Evolutionary conservation across 176 grass and related monocot genomes (phyloP).

Genomic region (Cocos nucifera): DNA sequence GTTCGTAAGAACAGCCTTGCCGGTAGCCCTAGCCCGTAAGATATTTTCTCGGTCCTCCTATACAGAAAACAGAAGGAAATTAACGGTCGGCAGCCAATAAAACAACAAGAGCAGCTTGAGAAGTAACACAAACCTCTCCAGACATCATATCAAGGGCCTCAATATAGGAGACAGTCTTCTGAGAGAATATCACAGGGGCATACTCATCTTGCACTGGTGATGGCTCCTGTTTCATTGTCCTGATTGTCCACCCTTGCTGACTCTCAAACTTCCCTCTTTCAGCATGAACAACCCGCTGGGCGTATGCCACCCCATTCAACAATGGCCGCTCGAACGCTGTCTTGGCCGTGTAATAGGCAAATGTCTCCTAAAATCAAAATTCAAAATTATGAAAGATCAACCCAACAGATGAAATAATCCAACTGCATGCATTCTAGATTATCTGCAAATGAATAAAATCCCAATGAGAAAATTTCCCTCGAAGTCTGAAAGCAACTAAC

Average conservation of each 20-base stretch:
- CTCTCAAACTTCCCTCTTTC: constrained; percentile 76
- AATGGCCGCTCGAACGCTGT: constrained; percentile 79
- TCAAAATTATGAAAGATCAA: neutral
- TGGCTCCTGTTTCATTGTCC: constrained; percentile 44
- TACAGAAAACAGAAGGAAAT: constrained; percentile 9
- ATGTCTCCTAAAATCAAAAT: constrained; percentile 48
- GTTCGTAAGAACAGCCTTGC: constrained; percentile 86
- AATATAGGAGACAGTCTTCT: constrained; percentile 82
- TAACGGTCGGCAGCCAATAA: neutral
- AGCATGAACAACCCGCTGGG: constrained; percentile 53
- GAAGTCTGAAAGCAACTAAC: too few relatives aligned
- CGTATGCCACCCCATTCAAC: constrained; percentile 87
- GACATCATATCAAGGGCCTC: constrained; percentile 92
- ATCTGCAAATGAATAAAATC: too few relatives aligned
- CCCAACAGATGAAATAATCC: neutral
- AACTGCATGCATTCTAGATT: neutral
- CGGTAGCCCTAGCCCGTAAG: constrained; percentile 66
- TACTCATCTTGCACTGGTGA: constrained; percentile 70
- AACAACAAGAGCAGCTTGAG: neutral
- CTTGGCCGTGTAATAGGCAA: constrained; percentile 66
- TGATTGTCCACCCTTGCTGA: constrained; percentile 85
- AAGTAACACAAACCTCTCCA: constrained; percentile 47
- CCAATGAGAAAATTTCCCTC: too few relatives aligned
- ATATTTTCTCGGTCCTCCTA: constrained; percentile 94
- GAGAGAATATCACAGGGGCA: constrained; percentile 83